Base-by-base conservation (phyloP, 2,329 filamentous ascomycete genomes). In the Fusarium acutatum region DNA sequence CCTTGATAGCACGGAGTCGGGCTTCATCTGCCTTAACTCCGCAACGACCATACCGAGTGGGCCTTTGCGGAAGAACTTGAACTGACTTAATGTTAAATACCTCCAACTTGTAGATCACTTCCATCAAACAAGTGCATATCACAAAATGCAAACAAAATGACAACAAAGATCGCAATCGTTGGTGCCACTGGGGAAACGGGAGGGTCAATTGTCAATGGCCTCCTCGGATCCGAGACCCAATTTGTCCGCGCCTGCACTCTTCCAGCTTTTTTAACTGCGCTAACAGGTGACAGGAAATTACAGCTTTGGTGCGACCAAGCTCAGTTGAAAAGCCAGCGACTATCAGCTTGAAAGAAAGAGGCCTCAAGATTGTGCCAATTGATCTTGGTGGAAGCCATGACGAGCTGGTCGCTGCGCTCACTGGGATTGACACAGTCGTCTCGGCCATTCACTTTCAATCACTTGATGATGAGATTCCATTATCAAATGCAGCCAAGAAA, bases 281-380 rank as follows among this genome's bases (percentile, higher is more conserved):
- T 67, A 22, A 67, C 37, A 7, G 11, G 11, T 10, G 8, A 32
- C 49, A 71, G 87, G 82, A 87, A 20, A 81, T 89, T 11, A 82
- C 82, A n/a, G 84, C 83, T 26, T 80, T 89, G 18, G 80, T 84
- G 13, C 84, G 87, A 24, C 82, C 83, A 14, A 74, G 81, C 7
- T 89, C 87, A 3, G 72, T 84, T n/a, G 72, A 83, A 28, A 89
- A 87, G 60, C 83, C 85, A 6, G 81, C 82, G 22, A 82, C 84
- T 41, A 60, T 79, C 6, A 77, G 77, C 0, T 79, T 90, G 26
- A 73, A 80, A 69, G 77, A 81, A 7, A 81, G 79, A 13, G 86
- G 87, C 6, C 78, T 88, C 26, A 78, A 82, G 24, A 78, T 88
- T 58, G 81, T 83, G 26, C 71, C 81, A 20, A 80, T 79, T 26